Percentiles rank a stretch among this genome's conserved stretches.
Evolutionary conservation across 148 eudicot species (phyloP).

Genomic region (Cornus florida): DNA sequence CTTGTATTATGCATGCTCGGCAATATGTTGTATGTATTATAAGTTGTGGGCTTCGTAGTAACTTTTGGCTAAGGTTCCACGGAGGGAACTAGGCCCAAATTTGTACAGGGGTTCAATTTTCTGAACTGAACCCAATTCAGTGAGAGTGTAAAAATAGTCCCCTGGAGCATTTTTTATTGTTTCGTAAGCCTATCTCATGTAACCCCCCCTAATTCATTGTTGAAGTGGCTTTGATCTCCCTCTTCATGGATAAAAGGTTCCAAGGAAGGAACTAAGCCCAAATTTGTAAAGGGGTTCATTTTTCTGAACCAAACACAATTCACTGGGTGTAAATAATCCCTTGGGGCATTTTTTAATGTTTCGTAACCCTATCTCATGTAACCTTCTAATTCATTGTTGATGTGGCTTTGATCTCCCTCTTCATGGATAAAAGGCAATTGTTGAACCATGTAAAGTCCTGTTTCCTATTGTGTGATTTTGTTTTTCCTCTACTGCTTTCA

Average conservation of each 20-base stretch:
- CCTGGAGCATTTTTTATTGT: not conserved
- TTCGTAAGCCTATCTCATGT: no score
- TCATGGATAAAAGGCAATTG: not conserved
- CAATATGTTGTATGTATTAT: not conserved
- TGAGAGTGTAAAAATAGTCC: not conserved
- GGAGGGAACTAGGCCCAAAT: no score
- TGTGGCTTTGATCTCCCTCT: not conserved
- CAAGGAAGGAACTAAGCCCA: no score
- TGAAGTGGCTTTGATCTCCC: not conserved
- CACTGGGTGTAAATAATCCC: not conserved
- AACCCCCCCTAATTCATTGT: not conserved
- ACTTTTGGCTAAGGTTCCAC: no score
- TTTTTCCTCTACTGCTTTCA: no score
- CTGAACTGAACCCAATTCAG: not conserved
- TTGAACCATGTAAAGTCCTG: no score
- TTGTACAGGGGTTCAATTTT: no score
- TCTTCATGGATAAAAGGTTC: not conserved
- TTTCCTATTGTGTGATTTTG: no score
- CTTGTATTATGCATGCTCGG: no score
- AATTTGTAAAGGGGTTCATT: no score
- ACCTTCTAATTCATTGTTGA: not conserved
- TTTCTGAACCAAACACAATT: not conserved
- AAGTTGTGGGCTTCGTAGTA: not conserved
- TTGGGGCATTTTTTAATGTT: not conserved
- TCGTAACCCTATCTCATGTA: no score